phyloP scores from a whole-genome alignment of 805 yeast genomes.

The Cyberlindnera petersonii region DNA sequence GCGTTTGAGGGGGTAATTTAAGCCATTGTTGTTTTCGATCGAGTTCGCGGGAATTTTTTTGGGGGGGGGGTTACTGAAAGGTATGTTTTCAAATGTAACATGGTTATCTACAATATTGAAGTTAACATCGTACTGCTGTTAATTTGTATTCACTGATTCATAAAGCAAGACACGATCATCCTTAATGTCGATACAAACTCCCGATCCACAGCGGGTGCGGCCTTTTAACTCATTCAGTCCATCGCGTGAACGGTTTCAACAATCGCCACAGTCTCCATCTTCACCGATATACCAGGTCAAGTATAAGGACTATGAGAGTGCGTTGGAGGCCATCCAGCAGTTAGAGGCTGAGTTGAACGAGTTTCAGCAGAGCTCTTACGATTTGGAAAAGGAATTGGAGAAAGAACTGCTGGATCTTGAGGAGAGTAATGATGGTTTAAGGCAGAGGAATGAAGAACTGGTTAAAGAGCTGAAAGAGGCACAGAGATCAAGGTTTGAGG shows the following conservation, averaged over 20 bases:
- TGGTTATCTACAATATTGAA: no score
- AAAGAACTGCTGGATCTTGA: conserved; percentile 34
- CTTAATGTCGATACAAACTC: conserved; percentile 2
- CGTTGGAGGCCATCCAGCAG: conserved; percentile 35
- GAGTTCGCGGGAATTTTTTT: no score
- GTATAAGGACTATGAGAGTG: conserved; percentile 28
- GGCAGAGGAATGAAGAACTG: conserved; percentile 19
- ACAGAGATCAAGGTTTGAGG: conserved; percentile 26
- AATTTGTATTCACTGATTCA: no score
- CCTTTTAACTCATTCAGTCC: conserved; percentile 5
- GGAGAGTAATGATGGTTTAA: conserved; percentile 23
- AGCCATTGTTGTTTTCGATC: no score
- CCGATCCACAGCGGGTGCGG: conserved; percentile 4
- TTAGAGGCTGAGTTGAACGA: conserved; percentile 40
- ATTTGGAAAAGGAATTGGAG: conserved; percentile 43
- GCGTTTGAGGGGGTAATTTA: no score
- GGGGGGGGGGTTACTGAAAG: no score
- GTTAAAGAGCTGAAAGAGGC: conserved; percentile 26
- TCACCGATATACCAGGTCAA: conserved; percentile 22
- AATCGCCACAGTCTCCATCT: conserved; percentile 11
- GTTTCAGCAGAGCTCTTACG: conserved; percentile 40
- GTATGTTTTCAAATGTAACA: no score
- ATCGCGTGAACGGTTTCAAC: conserved; percentile 5
- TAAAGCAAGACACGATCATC: not conserved
- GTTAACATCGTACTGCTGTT: no score